Evolutionary conservation across 2,329 filamentous ascomycete species (phyloP), one percentile per base, ranked within the genome.

Genomic region (Ophiobolus disseminans): DNA sequence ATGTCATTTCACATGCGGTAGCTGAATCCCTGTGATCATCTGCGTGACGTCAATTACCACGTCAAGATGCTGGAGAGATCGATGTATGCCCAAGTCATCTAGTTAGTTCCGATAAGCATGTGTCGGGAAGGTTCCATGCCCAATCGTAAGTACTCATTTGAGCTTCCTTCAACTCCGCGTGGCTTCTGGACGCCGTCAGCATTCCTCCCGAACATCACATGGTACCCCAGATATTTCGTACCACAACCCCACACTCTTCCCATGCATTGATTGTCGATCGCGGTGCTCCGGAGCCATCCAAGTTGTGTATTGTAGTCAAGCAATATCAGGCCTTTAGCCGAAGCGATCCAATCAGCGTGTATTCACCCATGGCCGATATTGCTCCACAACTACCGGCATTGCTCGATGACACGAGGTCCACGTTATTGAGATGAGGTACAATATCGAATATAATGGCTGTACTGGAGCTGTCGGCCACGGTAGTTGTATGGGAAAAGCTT

Each of bases 151-250:
- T n/a, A n/a, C n/a, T n/a, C n/a, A n/a, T n/a, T n/a, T n/a, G 30
- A 32, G 30, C 30, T 14, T 32, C 9, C 9, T 7, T 14, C 10
- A n/a, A n/a, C n/a, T 32, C 30, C 30, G 3, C 30, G 30, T 32
- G 30, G n/a, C 43, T 69, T 35, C 25, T 20, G 31, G 23, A 14
- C 16, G 25, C 38, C 22, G 16, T 36, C 40, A 43, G 40, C 22
- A 17, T 43, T 11, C 16, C 26, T 26, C 8, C 21, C 10, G 16
- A 8, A 28, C 5, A 16, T 20, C 30, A 43, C 21, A 14, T 16
- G 11, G 40, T 21, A 22, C 16, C 28, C 10, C 40, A 43, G 10
- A 25, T 40, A 10, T 10, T 40, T 20, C 11, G 11, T 14, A 20
- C 30, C 28, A 31, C 40, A 22, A 42, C 40, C 40, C 40, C 40